Base-by-base conservation (phyloP, 2,329 filamentous ascomycete species). In the Botrytis porri region DNA sequence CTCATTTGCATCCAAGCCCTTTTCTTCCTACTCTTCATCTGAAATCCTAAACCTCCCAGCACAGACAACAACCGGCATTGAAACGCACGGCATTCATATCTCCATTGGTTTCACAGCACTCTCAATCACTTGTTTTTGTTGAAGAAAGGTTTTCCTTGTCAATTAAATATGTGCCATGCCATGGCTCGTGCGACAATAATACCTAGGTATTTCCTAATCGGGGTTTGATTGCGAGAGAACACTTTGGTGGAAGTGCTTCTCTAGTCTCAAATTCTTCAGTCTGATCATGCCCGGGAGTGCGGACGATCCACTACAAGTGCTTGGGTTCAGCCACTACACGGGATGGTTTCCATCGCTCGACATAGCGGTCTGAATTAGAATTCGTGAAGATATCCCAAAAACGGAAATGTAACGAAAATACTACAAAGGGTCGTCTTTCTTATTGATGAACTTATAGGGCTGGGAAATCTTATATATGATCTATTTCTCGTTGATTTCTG, bases 341-440 rank as follows among this genome's bases (percentile, higher is more conserved):
- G 48, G 29, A 69, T n/a, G 32, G n/a, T 32, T 59, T 57, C 35
- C n/a, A 59, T 14, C 22, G 12, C 25, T 37, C 9, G 29, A 20
- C 69, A 51, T 39, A 22, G 51, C 18, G 41, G 16, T n/a, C 32
- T 12, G 22, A 18, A 29, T 18, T 29, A 18, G n/a, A n/a, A 57
- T 57, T 25, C 69, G n/a, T 70, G 29, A 37, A 63, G 41, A 51
- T n/a, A 12, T 61, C 57, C 69, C 22, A 63, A 51, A 41, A 64
- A 64, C 10, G 43, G 32, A 29, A 41, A 29, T 45, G 10, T 70
- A 25, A 43, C 41, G 39, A 54, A 39, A 37, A 29, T 37, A 9
- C 32, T 18, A n/a, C 16, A n/a, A 35, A 6, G 29, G 45, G 14
- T 7, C 32, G 18, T 67, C 25, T 5, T 16, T 67, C 9, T 14